A percentile compares a stretch with the other conserved stretches of the same genome.
phyloP scores from a whole-genome alignment of 345 rosid genomes.

The Limnanthes douglasii region DNA sequence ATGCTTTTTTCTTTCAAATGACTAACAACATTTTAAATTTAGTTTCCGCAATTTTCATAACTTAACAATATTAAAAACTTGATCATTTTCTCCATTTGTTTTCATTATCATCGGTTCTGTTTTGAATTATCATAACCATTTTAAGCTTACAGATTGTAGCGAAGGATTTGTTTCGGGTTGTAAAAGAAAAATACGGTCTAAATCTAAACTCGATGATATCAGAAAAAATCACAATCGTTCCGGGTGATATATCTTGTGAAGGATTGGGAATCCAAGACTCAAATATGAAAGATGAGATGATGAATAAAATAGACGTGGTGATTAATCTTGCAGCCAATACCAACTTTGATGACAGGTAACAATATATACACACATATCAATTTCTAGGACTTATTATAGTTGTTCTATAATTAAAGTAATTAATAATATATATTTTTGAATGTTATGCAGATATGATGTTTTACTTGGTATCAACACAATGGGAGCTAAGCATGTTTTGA shows the following conservation, averaged over 20 bases:
- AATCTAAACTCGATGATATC: constrained; percentile 20
- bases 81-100: too few relatives aligned
- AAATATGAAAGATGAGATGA: constrained; percentile 24
- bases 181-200: constrained; percentile 20
- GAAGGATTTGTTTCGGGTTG: constrained; percentile 39
- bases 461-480: constrained; percentile 42
- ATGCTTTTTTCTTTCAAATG: constrained; percentile 3
- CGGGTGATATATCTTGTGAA: constrained; percentile 37
- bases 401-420: not conserved
- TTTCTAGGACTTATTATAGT: not conserved
- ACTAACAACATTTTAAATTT: too few relatives aligned
- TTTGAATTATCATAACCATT: not conserved
- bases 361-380: not conserved
- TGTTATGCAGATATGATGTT: constrained; percentile 33
- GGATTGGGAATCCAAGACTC: constrained; percentile 30
- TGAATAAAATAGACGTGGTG: constrained; percentile 28
- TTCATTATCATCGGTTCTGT: not conserved
- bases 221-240: constrained; percentile 28
- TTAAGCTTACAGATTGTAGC: constrained; percentile 37
- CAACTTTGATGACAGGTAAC: constrained; percentile 64
- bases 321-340: constrained; percentile 66
- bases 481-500: constrained; percentile 35
- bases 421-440: not conserved
- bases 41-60: too few relatives aligned
- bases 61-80: too few relatives aligned